Evolutionary conservation across 1,139 yeast species (phyloP).

Genomic region (Candida glucosophila): DNA sequence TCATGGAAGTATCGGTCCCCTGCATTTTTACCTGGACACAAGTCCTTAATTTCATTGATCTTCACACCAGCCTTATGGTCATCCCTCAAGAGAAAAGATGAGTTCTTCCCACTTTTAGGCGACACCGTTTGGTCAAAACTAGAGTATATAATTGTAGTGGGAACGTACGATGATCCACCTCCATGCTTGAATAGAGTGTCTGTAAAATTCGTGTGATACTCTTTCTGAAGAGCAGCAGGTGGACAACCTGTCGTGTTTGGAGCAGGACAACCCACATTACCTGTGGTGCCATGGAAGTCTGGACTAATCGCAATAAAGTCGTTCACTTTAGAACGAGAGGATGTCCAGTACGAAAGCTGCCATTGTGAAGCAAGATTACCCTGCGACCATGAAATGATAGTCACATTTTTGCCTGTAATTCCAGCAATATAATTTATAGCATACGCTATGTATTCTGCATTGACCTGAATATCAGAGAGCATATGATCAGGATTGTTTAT

Average conservation of each 20-base stretch:
- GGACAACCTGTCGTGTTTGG: too few relatives aligned
- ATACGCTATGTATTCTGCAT: slow-evolving; percentile 3
- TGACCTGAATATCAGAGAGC: slow-evolving; percentile 1
- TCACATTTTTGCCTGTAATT: slow-evolving; percentile 2
- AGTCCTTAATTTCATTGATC: slow-evolving; percentile 1
- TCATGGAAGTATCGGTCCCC: slow-evolving; percentile 2
- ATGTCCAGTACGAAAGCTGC: slow-evolving; percentile 3
- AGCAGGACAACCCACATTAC: slow-evolving; percentile 1
- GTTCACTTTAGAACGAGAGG: slow-evolving; percentile 2
- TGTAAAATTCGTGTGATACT: slow-evolving; percentile 1
- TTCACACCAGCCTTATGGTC: slow-evolving; percentile 1
- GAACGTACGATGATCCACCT: slow-evolving; percentile 3
- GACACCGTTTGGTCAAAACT: slow-evolving; percentile 2
- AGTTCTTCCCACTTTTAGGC: slow-evolving; percentile 2
- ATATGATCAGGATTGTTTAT: slow-evolving; percentile 2
- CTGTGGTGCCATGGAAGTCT: slow-evolving; percentile 2
- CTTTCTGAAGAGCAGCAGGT: slow-evolving; percentile 2
- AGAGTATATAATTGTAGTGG: slow-evolving; percentile 3
- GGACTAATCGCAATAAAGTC: slow-evolving; percentile 4
- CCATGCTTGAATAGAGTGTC: slow-evolving; percentile 1
- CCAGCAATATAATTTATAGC: slow-evolving; percentile 3
- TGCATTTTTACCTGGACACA: slow-evolving; percentile 2
- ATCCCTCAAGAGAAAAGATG: slow-evolving; percentile 2
- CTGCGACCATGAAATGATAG: slow-evolving; percentile 3
- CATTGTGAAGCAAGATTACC: slow-evolving; percentile 3